These are phyloP conservation scores for Exophiala sp. DNA, from an alignment of 2,329 filamentous ascomycete genomes.

Conservation along the genomic window DNA sequence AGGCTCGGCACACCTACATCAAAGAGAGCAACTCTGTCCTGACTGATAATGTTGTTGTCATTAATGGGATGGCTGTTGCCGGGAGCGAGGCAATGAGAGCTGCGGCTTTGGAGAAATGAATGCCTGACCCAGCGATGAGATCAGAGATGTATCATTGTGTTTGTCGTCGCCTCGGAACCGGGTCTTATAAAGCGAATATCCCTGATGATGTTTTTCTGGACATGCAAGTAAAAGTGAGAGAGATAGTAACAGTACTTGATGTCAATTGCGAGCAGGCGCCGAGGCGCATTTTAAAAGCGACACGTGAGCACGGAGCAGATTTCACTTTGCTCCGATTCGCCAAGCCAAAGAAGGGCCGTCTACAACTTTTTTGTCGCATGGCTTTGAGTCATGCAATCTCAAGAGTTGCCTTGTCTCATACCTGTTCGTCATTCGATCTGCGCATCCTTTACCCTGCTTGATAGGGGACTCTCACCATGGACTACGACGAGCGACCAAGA, in stretches of 20 bases:
- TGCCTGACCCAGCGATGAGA: background rate
- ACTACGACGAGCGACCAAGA: slow-evolving; percentile 19
- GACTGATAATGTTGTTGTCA: slow-evolving; percentile 17
- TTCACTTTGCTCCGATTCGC: background rate
- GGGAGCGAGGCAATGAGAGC: slow-evolving; percentile 11
- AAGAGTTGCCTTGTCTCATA: background rate
- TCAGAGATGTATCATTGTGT: background rate
- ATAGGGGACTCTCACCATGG: slow-evolving; percentile 9
- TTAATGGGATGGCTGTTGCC: slow-evolving; percentile 11
- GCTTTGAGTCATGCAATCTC: background rate
- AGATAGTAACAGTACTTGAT: too few species aligned
- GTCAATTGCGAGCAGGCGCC: too few species aligned
- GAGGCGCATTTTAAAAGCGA: too few species aligned
- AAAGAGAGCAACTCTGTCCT: slow-evolving; percentile 15
- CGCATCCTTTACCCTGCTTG: background rate
- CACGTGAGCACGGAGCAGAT: too few species aligned
- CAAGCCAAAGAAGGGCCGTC: background rate
- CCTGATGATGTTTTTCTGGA: background rate
- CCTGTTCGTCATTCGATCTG: background rate
- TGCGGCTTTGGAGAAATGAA: slow-evolving; percentile 1
- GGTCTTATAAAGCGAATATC: background rate
- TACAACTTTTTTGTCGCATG: background rate
- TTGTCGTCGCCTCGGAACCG: background rate
- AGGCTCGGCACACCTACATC: slow-evolving; percentile 18
- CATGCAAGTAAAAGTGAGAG: too few species aligned